Evolutionary conservation across 176 grass and related monocot species (phyloP).

Genomic region (Themeda triandra): DNA sequence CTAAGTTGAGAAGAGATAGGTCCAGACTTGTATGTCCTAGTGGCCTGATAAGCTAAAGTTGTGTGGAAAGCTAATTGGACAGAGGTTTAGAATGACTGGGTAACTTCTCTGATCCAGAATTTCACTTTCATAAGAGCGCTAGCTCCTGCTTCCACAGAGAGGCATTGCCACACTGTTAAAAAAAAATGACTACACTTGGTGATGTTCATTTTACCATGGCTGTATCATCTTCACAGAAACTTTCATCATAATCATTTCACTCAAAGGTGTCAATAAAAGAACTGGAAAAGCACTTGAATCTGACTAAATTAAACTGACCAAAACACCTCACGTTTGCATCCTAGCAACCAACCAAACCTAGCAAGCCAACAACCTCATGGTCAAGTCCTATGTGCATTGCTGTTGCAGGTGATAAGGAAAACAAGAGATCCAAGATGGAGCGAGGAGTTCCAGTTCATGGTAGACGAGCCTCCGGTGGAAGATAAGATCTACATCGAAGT

Average conservation of each 20-base stretch:
- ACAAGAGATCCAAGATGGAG: conserved; percentile 90
- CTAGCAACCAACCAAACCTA: not conserved
- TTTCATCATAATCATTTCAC: too few species aligned
- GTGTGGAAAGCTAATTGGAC: not conserved
- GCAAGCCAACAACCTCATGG: not conserved
- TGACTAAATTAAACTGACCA: not conserved
- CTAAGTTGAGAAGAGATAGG: not conserved
- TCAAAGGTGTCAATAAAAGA: not conserved
- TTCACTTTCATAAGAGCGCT: not conserved
- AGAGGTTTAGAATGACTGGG: not conserved
- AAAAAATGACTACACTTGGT: too few species aligned
- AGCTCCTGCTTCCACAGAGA: not conserved
- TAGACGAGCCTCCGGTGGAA: conserved; percentile 60
- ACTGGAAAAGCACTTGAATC: not conserved
- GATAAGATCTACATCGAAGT: conserved; percentile 75
- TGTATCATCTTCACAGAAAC: too few species aligned
- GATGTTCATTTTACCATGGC: not conserved
- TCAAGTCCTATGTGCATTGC: not conserved
- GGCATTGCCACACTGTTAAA: not conserved
- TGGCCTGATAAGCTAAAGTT: not conserved
- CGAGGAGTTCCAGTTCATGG: conserved; percentile 83
- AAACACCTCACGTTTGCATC: not conserved
- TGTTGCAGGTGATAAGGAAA: conserved; percentile 68
- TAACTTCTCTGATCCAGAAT: not conserved
- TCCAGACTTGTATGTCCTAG: too few species aligned